Evolutionary conservation across 306 rosid species (phyloP).

Genomic region (Prunus mira): DNA sequence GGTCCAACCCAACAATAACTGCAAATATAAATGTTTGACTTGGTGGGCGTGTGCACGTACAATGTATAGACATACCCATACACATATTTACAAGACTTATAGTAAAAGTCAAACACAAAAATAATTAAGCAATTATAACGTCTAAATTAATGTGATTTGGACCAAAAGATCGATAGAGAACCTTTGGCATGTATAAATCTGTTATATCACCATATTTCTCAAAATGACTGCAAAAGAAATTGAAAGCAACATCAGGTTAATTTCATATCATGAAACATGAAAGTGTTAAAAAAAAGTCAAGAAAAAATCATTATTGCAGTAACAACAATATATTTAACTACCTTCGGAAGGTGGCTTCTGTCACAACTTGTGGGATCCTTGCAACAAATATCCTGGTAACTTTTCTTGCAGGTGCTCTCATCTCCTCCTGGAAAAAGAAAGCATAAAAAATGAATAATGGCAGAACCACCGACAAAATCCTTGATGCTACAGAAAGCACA

Average conservation of each 20-base stretch:
- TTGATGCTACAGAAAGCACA: not conserved
- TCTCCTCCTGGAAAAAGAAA: slow-evolving; percentile 74
- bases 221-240: slow-evolving; percentile 69
- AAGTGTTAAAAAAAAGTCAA: not conserved
- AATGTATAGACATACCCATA: not conserved
- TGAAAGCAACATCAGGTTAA: slow-evolving; percentile 2
- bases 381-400: slow-evolving; percentile 95
- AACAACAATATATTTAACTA: slow-evolving; percentile 29
- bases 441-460: not conserved
- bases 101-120: not conserved
- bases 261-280: slow-evolving; percentile 5
- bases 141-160: not conserved
- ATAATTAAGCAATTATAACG: not conserved
- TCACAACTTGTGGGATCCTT: slow-evolving; percentile 83
- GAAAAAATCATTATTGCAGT: not conserved
- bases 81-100: not conserved
- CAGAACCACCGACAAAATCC: too few species aligned
- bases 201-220: slow-evolving; percentile 98
- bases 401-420: slow-evolving; percentile 83
- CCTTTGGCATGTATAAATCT: slow-evolving; percentile 99
- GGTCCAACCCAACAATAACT: not conserved
- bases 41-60: not conserved
- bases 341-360: slow-evolving; percentile 86
- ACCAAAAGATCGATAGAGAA: slow-evolving; percentile 25
- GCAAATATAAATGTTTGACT: not conserved